phyloP scores from a whole-genome alignment of 768 basidiomycete genomes.

The Sporobolomyces roseus region DNA sequence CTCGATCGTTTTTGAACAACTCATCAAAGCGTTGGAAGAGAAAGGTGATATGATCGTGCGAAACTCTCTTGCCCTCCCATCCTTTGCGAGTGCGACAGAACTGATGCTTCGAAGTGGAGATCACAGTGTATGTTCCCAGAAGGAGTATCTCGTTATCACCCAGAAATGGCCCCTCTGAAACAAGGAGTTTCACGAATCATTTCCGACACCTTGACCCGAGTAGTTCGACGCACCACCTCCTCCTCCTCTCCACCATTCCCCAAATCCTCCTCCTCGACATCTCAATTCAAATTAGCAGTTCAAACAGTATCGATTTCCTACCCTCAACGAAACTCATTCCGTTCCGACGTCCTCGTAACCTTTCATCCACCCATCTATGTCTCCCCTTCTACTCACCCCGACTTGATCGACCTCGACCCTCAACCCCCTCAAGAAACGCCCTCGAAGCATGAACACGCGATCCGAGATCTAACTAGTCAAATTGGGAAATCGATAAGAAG shows the following conservation, averaged over 20 bases:
- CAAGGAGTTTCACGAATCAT: slow-evolving; percentile 82
- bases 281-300: slow-evolving; percentile 70
- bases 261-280: slow-evolving; percentile 48
- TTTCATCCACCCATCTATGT: slow-evolving; percentile 46
- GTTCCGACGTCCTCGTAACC: slow-evolving; percentile 79
- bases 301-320: slow-evolving; percentile 59
- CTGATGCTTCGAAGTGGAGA: too few relatives aligned
- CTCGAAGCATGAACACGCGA: slow-evolving; percentile 45
- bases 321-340: slow-evolving; percentile 80
- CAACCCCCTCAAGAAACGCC: slow-evolving; percentile 41
- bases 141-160: slow-evolving; percentile 78
- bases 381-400: slow-evolving; percentile 35
- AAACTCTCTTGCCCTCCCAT: not conserved
- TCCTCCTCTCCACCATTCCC: too few relatives aligned
- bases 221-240: slow-evolving; percentile 58
- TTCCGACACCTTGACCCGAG: slow-evolving; percentile 69
- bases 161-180: slow-evolving; percentile 79
- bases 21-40: slow-evolving; percentile 50
- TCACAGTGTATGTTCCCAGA: slow-evolving; percentile 73
- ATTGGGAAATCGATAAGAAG: slow-evolving; percentile 68
- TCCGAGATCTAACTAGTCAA: slow-evolving; percentile 60
- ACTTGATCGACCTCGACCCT: not conserved
- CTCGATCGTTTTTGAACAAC: slow-evolving; percentile 61
- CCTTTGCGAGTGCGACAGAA: not conserved
- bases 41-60: slow-evolving; percentile 28